Conservation (phyloP, 805 yeast species). For the Saturnispora mendoncae region DNA sequence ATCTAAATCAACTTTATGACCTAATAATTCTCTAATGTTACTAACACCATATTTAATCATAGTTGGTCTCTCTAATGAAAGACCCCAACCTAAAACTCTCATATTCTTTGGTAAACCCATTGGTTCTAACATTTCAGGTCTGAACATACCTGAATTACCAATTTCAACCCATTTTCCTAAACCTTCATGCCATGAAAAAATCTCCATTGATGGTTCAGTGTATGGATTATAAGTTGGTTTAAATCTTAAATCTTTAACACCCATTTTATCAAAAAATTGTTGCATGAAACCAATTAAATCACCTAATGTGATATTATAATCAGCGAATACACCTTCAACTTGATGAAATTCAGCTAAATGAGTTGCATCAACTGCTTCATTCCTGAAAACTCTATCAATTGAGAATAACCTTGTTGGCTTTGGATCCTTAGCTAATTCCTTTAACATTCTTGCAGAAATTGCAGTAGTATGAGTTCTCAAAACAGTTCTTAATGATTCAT, state of each 20-base stretch:
- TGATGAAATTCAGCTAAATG: constrained; percentile 99
- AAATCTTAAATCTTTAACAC: constrained; percentile 89
- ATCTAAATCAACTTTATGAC: constrained; percentile 92
- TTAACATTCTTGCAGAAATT: constrained; percentile 79
- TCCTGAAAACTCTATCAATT: constrained; percentile 97
- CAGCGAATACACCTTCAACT: constrained; percentile 98
- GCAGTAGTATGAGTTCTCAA: constrained; percentile 98
- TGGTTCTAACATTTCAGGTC: constrained; percentile 98
- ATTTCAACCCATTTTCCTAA: constrained; percentile 97
- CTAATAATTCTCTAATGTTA: constrained; percentile 92
- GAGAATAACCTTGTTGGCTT: constrained; percentile 87
- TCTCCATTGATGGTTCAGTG: constrained; percentile 98
- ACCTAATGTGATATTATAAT: constrained; percentile 88
- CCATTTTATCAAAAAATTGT: constrained; percentile 93
- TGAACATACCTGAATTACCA: constrained; percentile 98
- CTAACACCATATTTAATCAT: constrained; percentile 97
- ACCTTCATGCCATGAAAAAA: constrained; percentile 93
- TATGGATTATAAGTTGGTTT: constrained; percentile 99
- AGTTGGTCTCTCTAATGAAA: constrained; percentile 95
- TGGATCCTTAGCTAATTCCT: constrained; percentile 79
- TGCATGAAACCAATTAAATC: constrained; percentile 98
- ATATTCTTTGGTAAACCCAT: constrained; percentile 95
- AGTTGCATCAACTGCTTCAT: constrained; percentile 99
- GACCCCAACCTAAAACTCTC: constrained; percentile 96
- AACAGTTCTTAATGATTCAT: constrained; percentile 84